These are phyloP conservation scores for Nematodospora anomalae DNA, from an alignment of 1,139 yeast species.

Conservation along the genomic window DNA sequence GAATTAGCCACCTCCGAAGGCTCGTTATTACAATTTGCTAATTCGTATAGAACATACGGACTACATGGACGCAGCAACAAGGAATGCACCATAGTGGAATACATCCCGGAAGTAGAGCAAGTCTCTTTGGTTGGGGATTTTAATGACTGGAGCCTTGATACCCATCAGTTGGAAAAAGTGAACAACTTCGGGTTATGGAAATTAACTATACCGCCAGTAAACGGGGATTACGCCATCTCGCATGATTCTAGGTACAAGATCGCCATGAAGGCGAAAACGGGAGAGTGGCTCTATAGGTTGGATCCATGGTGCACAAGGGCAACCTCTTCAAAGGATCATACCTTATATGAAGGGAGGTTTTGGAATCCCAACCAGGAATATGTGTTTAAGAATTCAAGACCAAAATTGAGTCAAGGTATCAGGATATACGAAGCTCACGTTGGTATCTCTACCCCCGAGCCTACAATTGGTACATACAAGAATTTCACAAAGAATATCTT, in stretches of 20 bases:
- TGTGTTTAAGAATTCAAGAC: conserved; percentile 63
- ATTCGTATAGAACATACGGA: conserved; percentile 72
- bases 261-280: conserved; percentile 62
- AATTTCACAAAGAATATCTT: conserved; percentile 79
- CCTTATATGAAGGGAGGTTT: conserved; percentile 77
- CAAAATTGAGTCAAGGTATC: conserved; percentile 54
- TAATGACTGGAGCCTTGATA: conserved; percentile 70
- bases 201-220: conserved; percentile 44
- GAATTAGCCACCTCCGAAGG: conserved; percentile 46
- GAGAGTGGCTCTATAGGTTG: conserved; percentile 71
- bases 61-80: conserved; percentile 56
- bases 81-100: conserved; percentile 66
- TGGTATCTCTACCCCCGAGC: conserved; percentile 91
- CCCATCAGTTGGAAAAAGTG: conserved; percentile 56
- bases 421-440: conserved; percentile 95
- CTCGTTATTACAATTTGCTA: conserved; percentile 51
- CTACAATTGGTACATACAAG: conserved; percentile 77
- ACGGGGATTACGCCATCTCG: conserved; percentile 65
- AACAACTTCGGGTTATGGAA: conserved; percentile 70
- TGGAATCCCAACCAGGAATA: conserved; percentile 67
- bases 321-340: conserved; percentile 55
- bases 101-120: conserved; percentile 81
- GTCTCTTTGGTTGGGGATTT: conserved; percentile 89
- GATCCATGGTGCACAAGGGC: conserved; percentile 92
- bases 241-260: conserved; percentile 83